Conservation (phyloP, 139 green algal genomes). For the Chlorella vulgaris region DNA sequence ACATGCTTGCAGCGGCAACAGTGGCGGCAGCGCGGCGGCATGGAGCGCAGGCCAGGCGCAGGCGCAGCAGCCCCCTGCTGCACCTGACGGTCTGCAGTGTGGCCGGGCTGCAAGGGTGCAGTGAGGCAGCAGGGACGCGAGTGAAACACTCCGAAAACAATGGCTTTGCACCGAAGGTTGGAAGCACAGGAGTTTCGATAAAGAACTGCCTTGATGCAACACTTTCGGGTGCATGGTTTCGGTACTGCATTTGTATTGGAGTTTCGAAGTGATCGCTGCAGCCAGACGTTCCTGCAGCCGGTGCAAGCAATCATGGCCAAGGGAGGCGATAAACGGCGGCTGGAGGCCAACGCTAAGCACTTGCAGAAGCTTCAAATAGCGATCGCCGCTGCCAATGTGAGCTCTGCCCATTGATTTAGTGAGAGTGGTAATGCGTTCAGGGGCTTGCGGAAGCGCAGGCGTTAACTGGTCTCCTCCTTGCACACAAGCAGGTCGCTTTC, state of each 20-base stretch:
- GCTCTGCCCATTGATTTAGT: background rate
- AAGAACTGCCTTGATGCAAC: too few species aligned
- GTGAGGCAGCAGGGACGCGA: too few species aligned
- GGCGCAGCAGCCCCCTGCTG: background rate
- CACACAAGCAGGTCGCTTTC: conserved; percentile 30
- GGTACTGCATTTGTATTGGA: too few species aligned
- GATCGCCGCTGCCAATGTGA: conserved; percentile 49
- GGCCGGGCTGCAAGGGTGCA: background rate
- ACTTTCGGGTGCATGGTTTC: too few species aligned
- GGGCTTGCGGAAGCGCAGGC: background rate
- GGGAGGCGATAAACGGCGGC: conserved; percentile 66
- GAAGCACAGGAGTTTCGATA: too few species aligned
- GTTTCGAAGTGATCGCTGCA: too few species aligned
- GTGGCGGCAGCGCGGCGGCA: background rate
- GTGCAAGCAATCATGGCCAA: conserved; percentile 63
- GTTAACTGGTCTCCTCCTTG: background rate
- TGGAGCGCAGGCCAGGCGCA: background rate
- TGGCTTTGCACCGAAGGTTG: too few species aligned
- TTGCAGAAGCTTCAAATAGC: conserved; percentile 39
- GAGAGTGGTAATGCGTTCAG: background rate
- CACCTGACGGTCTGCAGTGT: background rate
- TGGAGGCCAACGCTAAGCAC: conserved; percentile 63
- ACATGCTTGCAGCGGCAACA: too few species aligned
- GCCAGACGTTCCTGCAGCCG: too few species aligned
- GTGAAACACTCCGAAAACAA: too few species aligned